These are phyloP conservation scores for Nitzschia sp. DNA, from an alignment of 108 stramenopile genomes.

Conservation along the genomic window DNA sequence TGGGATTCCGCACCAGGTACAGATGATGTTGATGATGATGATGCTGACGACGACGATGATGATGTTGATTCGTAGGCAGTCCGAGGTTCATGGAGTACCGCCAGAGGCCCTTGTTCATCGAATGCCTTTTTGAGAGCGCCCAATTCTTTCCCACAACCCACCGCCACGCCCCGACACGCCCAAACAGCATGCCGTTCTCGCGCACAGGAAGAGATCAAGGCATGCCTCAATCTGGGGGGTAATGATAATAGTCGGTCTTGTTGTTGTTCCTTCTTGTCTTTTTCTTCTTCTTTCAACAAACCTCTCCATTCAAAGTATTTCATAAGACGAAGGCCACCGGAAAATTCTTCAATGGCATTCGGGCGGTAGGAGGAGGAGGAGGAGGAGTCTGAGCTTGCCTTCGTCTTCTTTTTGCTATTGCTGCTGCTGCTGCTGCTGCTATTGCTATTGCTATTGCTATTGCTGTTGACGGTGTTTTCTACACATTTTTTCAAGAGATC, in stretches of 20 bases:
- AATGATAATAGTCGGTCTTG: neutral
- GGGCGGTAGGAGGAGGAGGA: neutral
- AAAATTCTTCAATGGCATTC: slow-evolving; percentile 25
- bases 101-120: slow-evolving; percentile 19
- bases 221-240: neutral
- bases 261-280: neutral
- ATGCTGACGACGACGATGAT: neutral
- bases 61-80: slow-evolving; percentile 29
- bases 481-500: slow-evolving; percentile 25
- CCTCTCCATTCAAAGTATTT: slow-evolving; percentile 53
- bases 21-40: neutral
- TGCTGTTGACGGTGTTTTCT: neutral
- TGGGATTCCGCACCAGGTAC: slow-evolving; percentile 36
- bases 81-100: slow-evolving; percentile 12
- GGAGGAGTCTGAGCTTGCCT: neutral
- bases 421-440: neutral
- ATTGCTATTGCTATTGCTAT: slow-evolving; percentile 6
- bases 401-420: neutral
- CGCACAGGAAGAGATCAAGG: slow-evolving; percentile 28
- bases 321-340: slow-evolving; percentile 35
- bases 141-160: slow-evolving; percentile 44
- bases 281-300: neutral
- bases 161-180: slow-evolving; percentile 46
- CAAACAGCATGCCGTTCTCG: slow-evolving; percentile 50
- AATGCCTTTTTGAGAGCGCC: slow-evolving; percentile 35